These are phyloP conservation scores for Hydrangea macrophylla DNA, from an alignment of 148 eudicot genomes.

Conservation along the genomic window DNA sequence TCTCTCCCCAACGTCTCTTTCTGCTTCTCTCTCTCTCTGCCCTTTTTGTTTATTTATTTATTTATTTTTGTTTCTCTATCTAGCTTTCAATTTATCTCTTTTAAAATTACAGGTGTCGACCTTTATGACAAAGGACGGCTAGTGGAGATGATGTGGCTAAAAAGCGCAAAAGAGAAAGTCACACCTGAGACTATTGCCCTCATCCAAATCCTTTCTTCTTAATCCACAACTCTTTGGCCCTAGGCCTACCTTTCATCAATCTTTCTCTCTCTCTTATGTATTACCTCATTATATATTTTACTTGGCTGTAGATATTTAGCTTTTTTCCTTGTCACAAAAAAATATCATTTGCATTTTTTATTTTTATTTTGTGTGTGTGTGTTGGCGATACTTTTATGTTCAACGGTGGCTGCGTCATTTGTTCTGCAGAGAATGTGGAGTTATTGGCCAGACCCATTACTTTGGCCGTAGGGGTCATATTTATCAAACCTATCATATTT, in stretches of 20 bases:
- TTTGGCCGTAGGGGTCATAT: too few relatives aligned
- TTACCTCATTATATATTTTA: too few relatives aligned
- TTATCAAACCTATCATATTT: too few relatives aligned
- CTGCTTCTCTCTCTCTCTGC: not conserved
- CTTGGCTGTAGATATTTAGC: slow-evolving; percentile 21
- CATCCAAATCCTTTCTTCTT: not conserved
- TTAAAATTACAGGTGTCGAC: not conserved
- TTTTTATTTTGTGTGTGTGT: too few relatives aligned
- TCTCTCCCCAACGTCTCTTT: not conserved
- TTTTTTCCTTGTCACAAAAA: not conserved
- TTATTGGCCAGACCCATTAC: too few relatives aligned
- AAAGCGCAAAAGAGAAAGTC: slow-evolving; percentile 15
- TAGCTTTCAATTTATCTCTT: not conserved
- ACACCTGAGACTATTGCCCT: not conserved
- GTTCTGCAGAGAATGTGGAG: too few relatives aligned
- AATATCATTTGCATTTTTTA: too few relatives aligned
- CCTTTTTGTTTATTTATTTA: not conserved
- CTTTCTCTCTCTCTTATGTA: slow-evolving; percentile 3
- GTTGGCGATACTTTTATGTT: too few relatives aligned
- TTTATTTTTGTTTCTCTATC: not conserved
- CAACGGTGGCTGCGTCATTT: too few relatives aligned
- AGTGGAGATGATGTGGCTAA: slow-evolving; percentile 14
- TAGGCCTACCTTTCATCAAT: not conserved
- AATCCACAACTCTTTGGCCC: slow-evolving; percentile 25
- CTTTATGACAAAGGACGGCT: not conserved